These are phyloP conservation scores for Paxillus ammoniavirescens DNA, from an alignment of 768 basidiomycete genomes.

Conservation along the genomic window DNA sequence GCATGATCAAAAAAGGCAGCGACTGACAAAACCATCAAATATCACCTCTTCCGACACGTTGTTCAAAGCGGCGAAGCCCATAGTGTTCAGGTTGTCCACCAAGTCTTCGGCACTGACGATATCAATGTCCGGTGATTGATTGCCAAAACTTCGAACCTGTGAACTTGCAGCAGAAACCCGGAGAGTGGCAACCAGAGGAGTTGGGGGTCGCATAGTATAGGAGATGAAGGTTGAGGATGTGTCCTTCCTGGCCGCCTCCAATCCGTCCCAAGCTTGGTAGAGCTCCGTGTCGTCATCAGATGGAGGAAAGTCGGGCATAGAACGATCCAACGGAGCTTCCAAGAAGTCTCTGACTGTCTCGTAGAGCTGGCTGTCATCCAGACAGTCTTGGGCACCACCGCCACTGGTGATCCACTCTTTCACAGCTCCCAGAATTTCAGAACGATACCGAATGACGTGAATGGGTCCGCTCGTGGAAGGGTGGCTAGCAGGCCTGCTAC, in stretches of 20 bases:
- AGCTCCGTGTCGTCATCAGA: conserved; percentile 42
- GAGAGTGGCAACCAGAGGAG: conserved; percentile 25
- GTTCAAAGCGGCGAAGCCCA: conserved; percentile 71
- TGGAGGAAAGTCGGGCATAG: conserved; percentile 37
- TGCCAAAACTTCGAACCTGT: conserved; percentile 27
- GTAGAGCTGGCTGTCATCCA: conserved; percentile 69
- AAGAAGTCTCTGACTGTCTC: conserved; percentile 60
- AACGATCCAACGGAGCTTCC: conserved; percentile 51
- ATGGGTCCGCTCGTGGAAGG: conserved; percentile 42
- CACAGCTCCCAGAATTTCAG: conserved; percentile 61
- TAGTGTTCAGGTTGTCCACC: conserved; percentile 75
- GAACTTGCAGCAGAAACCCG: conserved; percentile 13
- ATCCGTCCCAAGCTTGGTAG: conserved; percentile 42
- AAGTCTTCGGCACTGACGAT: conserved; percentile 63
- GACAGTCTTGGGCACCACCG: conserved; percentile 74
- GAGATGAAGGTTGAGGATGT: conserved; percentile 48
- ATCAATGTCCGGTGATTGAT: conserved; percentile 62
- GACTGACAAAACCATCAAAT: conserved; percentile 1
- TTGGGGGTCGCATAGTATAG: conserved; percentile 61
- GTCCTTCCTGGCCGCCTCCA: conserved; percentile 42
- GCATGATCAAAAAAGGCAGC: conserved; percentile 1
- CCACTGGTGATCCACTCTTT: conserved; percentile 73
- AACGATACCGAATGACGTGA: conserved; percentile 50
- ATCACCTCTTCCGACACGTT: conserved; percentile 77
- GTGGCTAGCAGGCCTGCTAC: conserved; percentile 43